Evolutionary conservation across 805 yeast species (phyloP).

Genomic region (Yamadazyma ubonensis): DNA sequence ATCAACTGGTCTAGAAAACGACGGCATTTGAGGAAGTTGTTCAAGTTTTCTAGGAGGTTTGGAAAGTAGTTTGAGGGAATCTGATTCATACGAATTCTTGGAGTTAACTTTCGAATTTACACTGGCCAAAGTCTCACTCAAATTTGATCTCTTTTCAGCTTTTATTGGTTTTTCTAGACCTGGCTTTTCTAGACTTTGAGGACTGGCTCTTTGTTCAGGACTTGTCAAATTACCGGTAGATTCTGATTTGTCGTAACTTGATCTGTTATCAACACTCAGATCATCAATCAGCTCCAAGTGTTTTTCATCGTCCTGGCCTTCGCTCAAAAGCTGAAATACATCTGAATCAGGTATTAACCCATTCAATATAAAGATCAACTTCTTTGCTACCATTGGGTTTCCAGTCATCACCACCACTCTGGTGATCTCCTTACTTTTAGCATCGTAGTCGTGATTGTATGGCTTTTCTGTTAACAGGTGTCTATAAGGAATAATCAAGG

Average conservation of each 20-base stretch:
- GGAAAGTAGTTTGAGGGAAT: not conserved
- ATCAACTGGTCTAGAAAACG: not conserved
- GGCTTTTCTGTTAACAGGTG: conserved; percentile 37
- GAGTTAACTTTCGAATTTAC: too few species aligned
- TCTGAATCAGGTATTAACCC: conserved; percentile 47
- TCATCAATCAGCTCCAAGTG: not conserved
- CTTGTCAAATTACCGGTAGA: too few species aligned
- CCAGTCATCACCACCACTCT: conserved; percentile 58
- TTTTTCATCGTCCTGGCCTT: not conserved
- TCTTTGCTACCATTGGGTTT: conserved; percentile 60
- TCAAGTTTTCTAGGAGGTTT: not conserved
- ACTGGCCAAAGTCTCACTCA: too few species aligned
- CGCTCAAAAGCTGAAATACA: conserved; percentile 7
- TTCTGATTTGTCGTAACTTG: not conserved
- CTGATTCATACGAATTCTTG: too few species aligned
- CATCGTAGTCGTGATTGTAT: conserved; percentile 19
- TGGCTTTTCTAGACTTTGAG: not conserved
- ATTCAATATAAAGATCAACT: conserved; percentile 51
- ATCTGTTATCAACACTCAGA: not conserved
- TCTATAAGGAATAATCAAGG: conserved; percentile 44
- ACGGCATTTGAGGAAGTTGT: not conserved
- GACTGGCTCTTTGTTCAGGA: too few species aligned
- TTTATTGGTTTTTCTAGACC: not conserved
- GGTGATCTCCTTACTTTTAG: conserved; percentile 31
- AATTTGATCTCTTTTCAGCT: not conserved